These are phyloP conservation scores for Euphorbia pulcherrima DNA, from an alignment of 345 rosid species.

Conservation along the genomic window DNA sequence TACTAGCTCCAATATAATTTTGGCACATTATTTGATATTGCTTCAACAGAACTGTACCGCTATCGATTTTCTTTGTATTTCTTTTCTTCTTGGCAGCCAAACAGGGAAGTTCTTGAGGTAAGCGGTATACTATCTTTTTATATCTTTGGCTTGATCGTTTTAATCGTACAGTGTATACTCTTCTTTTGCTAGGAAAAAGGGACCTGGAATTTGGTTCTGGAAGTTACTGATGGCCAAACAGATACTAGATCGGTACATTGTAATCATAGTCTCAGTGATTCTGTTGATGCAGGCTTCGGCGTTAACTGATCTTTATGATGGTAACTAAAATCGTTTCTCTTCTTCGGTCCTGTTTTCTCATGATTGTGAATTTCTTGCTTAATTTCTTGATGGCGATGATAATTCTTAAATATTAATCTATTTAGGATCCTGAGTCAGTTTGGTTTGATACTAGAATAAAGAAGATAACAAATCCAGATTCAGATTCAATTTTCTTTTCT, in stretches of 20 bases:
- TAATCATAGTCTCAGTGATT: constrained; percentile 29
- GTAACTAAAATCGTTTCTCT: constrained; percentile 32
- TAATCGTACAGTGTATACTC: constrained; percentile 14
- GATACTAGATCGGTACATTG: constrained; percentile 12
- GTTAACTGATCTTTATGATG: constrained; percentile 60
- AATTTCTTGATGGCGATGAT: background rate
- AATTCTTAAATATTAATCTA: background rate
- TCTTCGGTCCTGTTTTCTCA: constrained; percentile 9
- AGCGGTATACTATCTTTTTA: background rate
- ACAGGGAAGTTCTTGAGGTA: constrained; percentile 5
- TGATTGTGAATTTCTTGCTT: background rate
- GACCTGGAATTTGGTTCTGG: constrained; percentile 4
- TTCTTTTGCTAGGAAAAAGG: constrained; percentile 14
- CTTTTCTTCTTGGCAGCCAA: constrained; percentile 12
- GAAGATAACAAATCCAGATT: background rate
- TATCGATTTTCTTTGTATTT: background rate
- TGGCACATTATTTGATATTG: too few species aligned
- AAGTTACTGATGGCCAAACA: constrained; percentile 33
- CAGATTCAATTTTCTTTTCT: background rate
- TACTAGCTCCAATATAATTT: too few species aligned
- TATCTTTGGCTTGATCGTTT: background rate
- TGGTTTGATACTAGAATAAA: background rate
- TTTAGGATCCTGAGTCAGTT: background rate
- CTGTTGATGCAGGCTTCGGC: constrained; percentile 40
- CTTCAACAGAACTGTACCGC: background rate